These are phyloP conservation scores for Puccinia brachypodii DNA, from an alignment of 1,284 basidiomycete genomes.

Conservation along the genomic window DNA sequence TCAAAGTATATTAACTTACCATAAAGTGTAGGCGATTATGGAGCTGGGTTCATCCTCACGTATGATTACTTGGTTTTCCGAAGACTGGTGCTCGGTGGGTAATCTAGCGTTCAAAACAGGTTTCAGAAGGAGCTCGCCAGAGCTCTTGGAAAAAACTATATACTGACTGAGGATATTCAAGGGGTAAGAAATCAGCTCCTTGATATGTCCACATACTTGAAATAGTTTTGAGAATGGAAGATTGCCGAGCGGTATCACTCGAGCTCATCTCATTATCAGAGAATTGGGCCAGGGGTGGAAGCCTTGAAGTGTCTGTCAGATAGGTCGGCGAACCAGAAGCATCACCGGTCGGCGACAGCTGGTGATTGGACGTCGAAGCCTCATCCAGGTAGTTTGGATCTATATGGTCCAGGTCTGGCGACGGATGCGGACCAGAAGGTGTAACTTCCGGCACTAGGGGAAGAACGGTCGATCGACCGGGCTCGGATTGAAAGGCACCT, in stretches of 20 bases:
- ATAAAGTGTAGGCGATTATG: constrained; percentile 88
- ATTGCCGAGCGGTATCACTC: constrained; percentile 66
- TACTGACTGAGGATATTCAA: constrained; percentile 63
- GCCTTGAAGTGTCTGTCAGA: constrained; percentile 25
- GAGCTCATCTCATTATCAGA: constrained; percentile 59
- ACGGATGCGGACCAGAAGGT: constrained; percentile 18
- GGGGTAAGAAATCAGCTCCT: constrained; percentile 62
- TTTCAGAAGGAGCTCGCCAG: background rate
- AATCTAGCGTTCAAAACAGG: constrained; percentile 25
- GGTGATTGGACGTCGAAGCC: constrained; percentile 50
- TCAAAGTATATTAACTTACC: constrained; percentile 26
- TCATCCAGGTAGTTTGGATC: constrained; percentile 21
- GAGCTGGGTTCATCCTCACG: constrained; percentile 97
- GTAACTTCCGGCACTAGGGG: constrained; percentile 3
- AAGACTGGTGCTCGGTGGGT: constrained; percentile 66
- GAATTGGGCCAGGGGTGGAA: constrained; percentile 55
- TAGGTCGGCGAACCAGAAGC: constrained; percentile 32
- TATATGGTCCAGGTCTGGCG: constrained; percentile 30
- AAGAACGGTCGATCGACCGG: constrained; percentile 12
- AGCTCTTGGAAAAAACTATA: background rate
- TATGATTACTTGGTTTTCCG: constrained; percentile 91
- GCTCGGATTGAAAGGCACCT: background rate
- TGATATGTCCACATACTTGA: constrained; percentile 66
- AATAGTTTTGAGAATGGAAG: constrained; percentile 80
- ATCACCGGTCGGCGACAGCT: constrained; percentile 9